phyloP scores from a whole-genome alignment of 2,329 filamentous ascomycete genomes.

The Scortechinia acanthostroma region DNA sequence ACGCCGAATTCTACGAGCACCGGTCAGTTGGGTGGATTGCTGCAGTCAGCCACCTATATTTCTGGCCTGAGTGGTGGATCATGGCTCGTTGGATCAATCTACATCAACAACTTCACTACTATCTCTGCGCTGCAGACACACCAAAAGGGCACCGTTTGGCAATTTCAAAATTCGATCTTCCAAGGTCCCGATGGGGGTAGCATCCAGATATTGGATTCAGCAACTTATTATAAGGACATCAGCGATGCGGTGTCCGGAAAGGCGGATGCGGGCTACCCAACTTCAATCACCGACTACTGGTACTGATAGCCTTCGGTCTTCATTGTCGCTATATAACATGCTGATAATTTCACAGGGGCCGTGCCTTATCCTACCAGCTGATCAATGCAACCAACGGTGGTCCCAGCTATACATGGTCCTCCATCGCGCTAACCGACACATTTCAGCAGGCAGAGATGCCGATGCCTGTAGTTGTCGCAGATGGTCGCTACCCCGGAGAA shows the following conservation, averaged over 20 bases:
- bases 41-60: constrained; percentile 11
- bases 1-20: constrained; percentile 8
- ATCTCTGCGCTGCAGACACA: constrained; percentile 22
- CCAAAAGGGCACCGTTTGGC: constrained; percentile 43
- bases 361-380: constrained; percentile 60
- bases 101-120: constrained; percentile 9
- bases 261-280: constrained; percentile 45
- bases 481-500: constrained; percentile 58
- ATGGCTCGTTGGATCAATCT: constrained; percentile 11
- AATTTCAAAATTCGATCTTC: constrained; percentile 55
- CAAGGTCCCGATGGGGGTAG: constrained; percentile 41
- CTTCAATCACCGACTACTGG: constrained; percentile 65
- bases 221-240: constrained; percentile 52
- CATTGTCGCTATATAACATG: constrained; percentile 5
- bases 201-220: constrained; percentile 43
- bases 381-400: constrained; percentile 58
- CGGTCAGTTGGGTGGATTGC: constrained; percentile 6
- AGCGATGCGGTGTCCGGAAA: constrained; percentile 44
- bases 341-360: constrained; percentile 26
- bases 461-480: constrained; percentile 67
- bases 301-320: neutral
- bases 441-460: constrained; percentile 60
- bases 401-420: constrained; percentile 64
- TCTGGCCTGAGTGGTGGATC: constrained; percentile 11
- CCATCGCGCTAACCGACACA: constrained; percentile 53